Evolutionary conservation across 2,329 filamentous ascomycete genomes (phyloP).

Genomic region (Raffaelea albimanens): DNA sequence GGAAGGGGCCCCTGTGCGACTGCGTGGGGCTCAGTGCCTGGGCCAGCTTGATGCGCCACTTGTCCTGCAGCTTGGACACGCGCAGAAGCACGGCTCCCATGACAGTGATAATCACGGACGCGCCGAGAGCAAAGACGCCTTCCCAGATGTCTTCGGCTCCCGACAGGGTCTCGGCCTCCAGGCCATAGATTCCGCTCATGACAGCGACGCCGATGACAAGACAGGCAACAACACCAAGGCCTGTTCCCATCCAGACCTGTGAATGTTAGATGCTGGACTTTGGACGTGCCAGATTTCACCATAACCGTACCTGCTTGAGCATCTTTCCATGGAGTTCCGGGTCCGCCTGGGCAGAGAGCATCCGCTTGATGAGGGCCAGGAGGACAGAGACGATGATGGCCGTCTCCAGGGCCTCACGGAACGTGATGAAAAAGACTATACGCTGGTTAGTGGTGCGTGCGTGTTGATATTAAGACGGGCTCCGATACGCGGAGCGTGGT

Average conservation of each 20-base stretch:
- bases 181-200: constrained; percentile 64
- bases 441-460: constrained; percentile 22
- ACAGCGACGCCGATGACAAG: constrained; percentile 55
- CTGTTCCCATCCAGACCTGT: constrained; percentile 55
- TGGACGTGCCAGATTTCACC: too few species aligned
- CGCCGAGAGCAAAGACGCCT: constrained; percentile 58
- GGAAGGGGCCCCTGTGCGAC: constrained; percentile 25
- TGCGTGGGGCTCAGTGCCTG: constrained; percentile 43
- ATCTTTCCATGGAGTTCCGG: constrained; percentile 55
- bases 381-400: constrained; percentile 79
- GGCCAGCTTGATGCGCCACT: constrained; percentile 67
- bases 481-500: background rate
- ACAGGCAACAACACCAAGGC: constrained; percentile 53
- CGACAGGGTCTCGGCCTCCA: constrained; percentile 53
- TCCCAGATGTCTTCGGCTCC: constrained; percentile 63
- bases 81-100: constrained; percentile 68
- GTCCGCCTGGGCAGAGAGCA: constrained; percentile 55
- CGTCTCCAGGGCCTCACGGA: constrained; percentile 75
- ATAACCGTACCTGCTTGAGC: constrained; percentile 71
- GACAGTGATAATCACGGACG: constrained; percentile 60
- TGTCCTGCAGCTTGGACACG: constrained; percentile 65
- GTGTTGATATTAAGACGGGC: background rate
- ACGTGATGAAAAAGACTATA: constrained; percentile 81
- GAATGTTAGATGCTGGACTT: too few species aligned
- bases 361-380: constrained; percentile 77